Evolutionary conservation across 2,329 filamentous ascomycete species (phyloP), one percentile per base, ranked within the genome.

Genomic region (Apiospora arundinis): DNA sequence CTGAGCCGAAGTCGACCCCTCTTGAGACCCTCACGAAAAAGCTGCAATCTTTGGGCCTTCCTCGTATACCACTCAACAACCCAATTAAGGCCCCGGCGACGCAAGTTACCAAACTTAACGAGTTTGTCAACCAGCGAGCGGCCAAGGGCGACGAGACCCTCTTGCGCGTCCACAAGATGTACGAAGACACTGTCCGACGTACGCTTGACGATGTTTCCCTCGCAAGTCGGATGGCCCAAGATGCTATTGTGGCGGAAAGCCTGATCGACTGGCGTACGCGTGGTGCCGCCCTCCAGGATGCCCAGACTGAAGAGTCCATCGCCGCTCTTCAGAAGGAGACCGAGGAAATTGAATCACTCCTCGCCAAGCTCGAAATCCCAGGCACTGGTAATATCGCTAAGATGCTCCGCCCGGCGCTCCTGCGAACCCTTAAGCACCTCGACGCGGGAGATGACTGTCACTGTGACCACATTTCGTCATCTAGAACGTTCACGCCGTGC

Each of bases 251-350:
- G 16, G 74, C 76, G 6, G 79, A 80, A 56, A 76, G 75, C 44
- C 72, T 73, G 12, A 71, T 74, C 11, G 74, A 74, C 25, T 68
- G 66, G 21, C 40, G 67, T 18, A 42, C 67, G 0, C 73, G 72
- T 4, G 75, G 74, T 7, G 74, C 73, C 32, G 74, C 77, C 14
- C 76, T 77, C 25, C 74, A 75, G 25, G 79, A 80, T 60, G 72
- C 72, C 1, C 74, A 79, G 71, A 70, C 80, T 6, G 78, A 80
- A 49, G 75, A 77, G 9, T 79, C 78, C 2, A 75, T 80, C 23
- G 72, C 72, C 6, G 72, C 77, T 4, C 74, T 80, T 7, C 73
- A 73, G 40, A 71, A 72, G 0, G 76, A 80, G 67, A 71, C 71
- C 49, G 71, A 73, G 37, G 74, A 77, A 44, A 73, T 78, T 11